Conservation (phyloP, 2,329 filamentous ascomycete genomes). For the Blastomyces percursus region DNA sequence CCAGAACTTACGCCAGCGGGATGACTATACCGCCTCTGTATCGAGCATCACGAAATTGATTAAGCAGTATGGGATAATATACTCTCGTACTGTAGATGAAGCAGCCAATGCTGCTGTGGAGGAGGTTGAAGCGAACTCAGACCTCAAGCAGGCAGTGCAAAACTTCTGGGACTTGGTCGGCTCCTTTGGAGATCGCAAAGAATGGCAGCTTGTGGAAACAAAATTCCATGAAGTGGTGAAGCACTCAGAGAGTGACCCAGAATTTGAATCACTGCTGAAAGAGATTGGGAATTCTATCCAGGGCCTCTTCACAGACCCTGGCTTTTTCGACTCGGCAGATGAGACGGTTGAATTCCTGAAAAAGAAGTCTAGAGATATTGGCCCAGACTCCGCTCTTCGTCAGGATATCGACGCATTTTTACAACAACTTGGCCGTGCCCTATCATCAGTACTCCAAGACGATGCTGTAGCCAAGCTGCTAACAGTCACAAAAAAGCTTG, state of each 20-base stretch:
- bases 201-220: conserved; percentile 65
- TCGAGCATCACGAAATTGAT: conserved; percentile 65
- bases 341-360: conserved; percentile 52
- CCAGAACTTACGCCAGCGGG: conserved; percentile 58
- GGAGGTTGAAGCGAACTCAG: conserved; percentile 61
- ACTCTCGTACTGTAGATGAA: conserved; percentile 61
- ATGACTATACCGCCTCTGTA: conserved; percentile 78
- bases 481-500: conserved; percentile 55
- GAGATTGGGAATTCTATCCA: conserved; percentile 66
- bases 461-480: conserved; percentile 59
- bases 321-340: conserved; percentile 68
- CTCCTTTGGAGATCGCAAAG: conserved; percentile 61
- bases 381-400: conserved; percentile 55
- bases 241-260: conserved; percentile 64
- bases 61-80: conserved; percentile 64
- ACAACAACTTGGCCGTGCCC: conserved; percentile 54
- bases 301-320: conserved; percentile 71
- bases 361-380: conserved; percentile 46
- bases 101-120: conserved; percentile 56
- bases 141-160: conserved; percentile 61
- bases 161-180: conserved; percentile 74
- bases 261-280: conserved; percentile 67
- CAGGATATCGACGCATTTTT: conserved; percentile 64
- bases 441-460: conserved; percentile 60
- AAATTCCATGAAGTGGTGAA: conserved; percentile 59